Evolutionary conservation across 345 rosid genomes (phyloP), one percentile per base, ranked within the genome.

Genomic region (Populus alba): DNA sequence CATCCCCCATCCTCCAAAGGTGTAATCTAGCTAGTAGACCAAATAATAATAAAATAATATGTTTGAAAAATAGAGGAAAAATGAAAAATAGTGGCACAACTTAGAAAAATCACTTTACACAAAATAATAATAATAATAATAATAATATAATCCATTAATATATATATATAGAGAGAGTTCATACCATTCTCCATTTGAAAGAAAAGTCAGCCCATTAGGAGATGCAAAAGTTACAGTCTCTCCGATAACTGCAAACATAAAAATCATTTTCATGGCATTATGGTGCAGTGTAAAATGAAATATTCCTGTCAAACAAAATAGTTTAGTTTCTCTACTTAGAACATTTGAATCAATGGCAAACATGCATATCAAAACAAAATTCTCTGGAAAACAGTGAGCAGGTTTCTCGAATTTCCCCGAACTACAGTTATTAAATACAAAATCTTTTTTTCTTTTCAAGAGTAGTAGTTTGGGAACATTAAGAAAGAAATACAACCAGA

Each of bases 161-260:
- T 73, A 33, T 38, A 35, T 65, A 75, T 16, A 76, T 35, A 35
- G 33, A 74, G 51, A 35, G 33, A 74, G 51, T 41, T 47, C 89
- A 18, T 85, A 96, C 99, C 98, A 96, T 90, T 96, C 99, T 85
- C 99, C 99, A 81, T 96, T 94, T 25, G 93, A 92, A 81, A 96
- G 87, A 71, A 96, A 89, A 49, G 82, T 81, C 71, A 86, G 83
- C 74, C 83, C 95, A 61, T 86, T 61, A 57, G 99, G 97, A 70
- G 94, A 77, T 68, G 87, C 85, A 85, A 92, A 91, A 70, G 98
- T 96, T 18, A 91, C 70, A 1, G 99, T 96, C 88, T 96, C 99
- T 75, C 99, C 99, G 73, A 96, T 89, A 86, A 94, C 99, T 96
- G 95, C 79, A 77, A 77, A 80, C 13, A 27, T 39, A 78, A 81